Evolutionary conservation across 1,284 basidiomycete species (phyloP), one percentile per base, ranked within the genome.

Genomic region (Phylloboletellus chloephorus): DNA sequence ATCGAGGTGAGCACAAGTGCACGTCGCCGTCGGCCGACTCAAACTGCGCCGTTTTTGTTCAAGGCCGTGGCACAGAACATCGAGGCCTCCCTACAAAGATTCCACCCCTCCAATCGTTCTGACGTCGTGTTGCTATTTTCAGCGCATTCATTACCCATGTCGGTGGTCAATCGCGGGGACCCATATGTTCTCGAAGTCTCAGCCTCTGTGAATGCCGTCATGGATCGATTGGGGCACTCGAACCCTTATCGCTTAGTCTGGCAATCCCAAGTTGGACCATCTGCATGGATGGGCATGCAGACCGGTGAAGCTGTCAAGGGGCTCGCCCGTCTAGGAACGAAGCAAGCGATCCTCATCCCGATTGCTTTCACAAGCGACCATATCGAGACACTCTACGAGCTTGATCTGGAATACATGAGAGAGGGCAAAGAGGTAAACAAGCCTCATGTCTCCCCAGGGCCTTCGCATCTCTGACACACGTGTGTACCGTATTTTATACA

Each of bases 331-430:
- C 72, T 89, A 32, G 93, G 92, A 13, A 78, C 80, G 63, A 97
- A 95, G 67, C 81, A 80, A 48, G 81, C 82, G n/a, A 76, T 97
- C 38, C 73, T 96, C 23, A 82, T 99, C 2, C 96, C 96, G 1
- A 93, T 99, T 49, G 95, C 96, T 13, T 99, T 99, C 68, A 99
- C 96, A 13, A 92, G 86, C 61, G 96, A 99, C 67, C 96, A 98
- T 66, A 98, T 99, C 59, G 96, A 99, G 71, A 99, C 96, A 17
- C 73, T 99, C 33, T 98, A 88, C 62, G 96, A 98, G 68, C 76
- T 98, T 35, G 96, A 99, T 66, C 66, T 94, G 41, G 96, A 99
- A 65, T 94, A 98, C 56, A 77, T 76, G 47, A 85, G 86, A 66
- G 95, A 98, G 65, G 95, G 88, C 6, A 76, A 78, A 58, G 82